These are phyloP conservation scores for Penicillium daleae DNA, from an alignment of 495 filamentous ascomycete species.

Conservation along the genomic window DNA sequence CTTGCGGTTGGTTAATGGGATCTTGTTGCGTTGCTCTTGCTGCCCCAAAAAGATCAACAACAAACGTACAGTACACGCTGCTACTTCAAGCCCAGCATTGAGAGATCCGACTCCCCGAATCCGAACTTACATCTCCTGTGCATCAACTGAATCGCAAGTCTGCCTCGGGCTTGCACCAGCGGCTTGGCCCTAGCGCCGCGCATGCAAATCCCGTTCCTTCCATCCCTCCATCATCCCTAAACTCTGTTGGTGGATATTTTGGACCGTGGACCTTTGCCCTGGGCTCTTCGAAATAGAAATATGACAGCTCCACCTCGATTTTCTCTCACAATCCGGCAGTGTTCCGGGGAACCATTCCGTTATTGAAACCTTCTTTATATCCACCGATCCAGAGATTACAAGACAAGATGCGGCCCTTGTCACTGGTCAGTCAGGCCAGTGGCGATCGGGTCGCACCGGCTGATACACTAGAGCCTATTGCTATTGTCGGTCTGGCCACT, in stretches of 20 bases:
- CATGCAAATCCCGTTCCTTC: slow-evolving; percentile 3
- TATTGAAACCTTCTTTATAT: slow-evolving; percentile 2
- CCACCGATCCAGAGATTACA: background rate
- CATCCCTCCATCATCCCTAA: background rate
- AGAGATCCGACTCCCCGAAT: background rate
- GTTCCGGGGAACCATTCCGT: slow-evolving; percentile 1
- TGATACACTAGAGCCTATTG: slow-evolving; percentile 48
- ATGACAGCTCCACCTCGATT: slow-evolving; percentile 9
- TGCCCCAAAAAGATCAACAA: too few species aligned
- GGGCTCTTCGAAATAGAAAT: slow-evolving; percentile 8
- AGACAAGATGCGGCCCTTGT: slow-evolving; percentile 16
- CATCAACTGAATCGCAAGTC: background rate
- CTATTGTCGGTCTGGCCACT: slow-evolving; percentile 60
- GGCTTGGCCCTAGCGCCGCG: slow-evolving; percentile 5
- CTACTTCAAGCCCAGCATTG: background rate
- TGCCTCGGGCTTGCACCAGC: background rate
- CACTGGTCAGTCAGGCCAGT: slow-evolving; percentile 1
- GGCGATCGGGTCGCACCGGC: slow-evolving; percentile 3
- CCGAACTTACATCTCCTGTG: background rate
- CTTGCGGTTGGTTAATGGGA: background rate
- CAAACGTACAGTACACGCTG: background rate
- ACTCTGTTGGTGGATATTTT: background rate
- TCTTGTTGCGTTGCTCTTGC: too few species aligned
- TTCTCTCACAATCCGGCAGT: slow-evolving; percentile 1
- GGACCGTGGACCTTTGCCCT: slow-evolving; percentile 7